These are phyloP conservation scores for Pseudogymnoascus sp. DNA, from an alignment of 2,329 filamentous ascomycete species.

Conservation along the genomic window DNA sequence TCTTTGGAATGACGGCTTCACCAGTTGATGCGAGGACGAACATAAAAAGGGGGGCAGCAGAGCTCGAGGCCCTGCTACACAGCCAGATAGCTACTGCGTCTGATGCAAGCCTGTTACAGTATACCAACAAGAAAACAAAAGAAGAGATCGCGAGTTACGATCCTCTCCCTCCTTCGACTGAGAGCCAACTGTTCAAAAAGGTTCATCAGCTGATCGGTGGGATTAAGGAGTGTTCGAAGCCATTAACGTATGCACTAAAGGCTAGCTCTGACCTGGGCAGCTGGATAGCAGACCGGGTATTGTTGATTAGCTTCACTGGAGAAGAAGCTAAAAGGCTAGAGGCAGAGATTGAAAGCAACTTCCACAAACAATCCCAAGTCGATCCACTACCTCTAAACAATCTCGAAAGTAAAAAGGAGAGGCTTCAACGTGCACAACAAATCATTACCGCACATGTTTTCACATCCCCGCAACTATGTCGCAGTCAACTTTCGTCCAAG, in stretches of 20 bases:
- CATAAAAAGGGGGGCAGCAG: conserved; percentile 57
- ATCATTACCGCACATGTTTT: conserved; percentile 48
- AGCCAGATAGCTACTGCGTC: conserved; percentile 73
- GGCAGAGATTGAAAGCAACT: conserved; percentile 40
- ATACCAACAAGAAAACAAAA: conserved; percentile 49
- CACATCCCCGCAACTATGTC: conserved; percentile 25
- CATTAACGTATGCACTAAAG: conserved; percentile 42
- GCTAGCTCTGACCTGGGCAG: conserved; percentile 61
- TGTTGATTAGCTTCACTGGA: conserved; percentile 61
- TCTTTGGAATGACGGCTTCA: conserved; percentile 96
- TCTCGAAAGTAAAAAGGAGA: conserved; percentile 43
- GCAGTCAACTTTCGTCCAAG: conserved; percentile 58
- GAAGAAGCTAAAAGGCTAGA: conserved; percentile 54
- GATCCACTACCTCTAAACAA: conserved; percentile 25
- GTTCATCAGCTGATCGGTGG: conserved; percentile 11
- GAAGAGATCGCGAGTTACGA: conserved; percentile 51
- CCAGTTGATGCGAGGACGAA: conserved; percentile 79
- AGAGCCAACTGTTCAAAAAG: conserved; percentile 55
- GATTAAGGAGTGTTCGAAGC: conserved; percentile 29
- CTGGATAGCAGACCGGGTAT: conserved; percentile 80
- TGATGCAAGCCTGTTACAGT: conserved; percentile 47
- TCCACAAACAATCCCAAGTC: conserved; percentile 23
- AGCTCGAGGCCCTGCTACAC: conserved; percentile 70
- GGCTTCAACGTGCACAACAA: conserved; percentile 50
- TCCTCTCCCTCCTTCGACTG: conserved; percentile 39